Evolutionary conservation across 495 filamentous ascomycete genomes (phyloP).

Genomic region (Hypoxylon fuscum): DNA sequence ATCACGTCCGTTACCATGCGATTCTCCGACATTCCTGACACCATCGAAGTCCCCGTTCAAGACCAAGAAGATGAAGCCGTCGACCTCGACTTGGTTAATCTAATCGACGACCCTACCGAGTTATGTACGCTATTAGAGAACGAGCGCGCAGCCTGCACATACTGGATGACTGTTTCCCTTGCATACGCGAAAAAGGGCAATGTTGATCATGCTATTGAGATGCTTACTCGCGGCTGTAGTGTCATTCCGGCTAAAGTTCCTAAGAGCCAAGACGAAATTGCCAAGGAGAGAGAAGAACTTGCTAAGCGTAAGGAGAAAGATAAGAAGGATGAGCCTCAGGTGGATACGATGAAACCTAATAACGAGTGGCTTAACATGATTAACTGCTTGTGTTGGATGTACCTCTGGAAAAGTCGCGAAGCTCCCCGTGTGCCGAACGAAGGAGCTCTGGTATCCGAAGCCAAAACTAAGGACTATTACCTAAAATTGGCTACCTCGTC

Average conservation of each 20-base stretch:
- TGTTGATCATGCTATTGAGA: slow-evolving; percentile 92
- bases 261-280: too few species aligned
- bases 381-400: slow-evolving; percentile 89
- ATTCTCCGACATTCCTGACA: slow-evolving; percentile 87
- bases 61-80: slow-evolving; percentile 84
- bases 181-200: slow-evolving; percentile 97
- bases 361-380: slow-evolving; percentile 89
- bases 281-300: too few species aligned
- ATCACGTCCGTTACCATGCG: slow-evolving; percentile 55
- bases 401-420: slow-evolving; percentile 88
- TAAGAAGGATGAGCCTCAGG: too few species aligned
- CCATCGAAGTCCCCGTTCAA: slow-evolving; percentile 90
- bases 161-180: slow-evolving; percentile 95
- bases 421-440: slow-evolving; percentile 81
- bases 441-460: slow-evolving; percentile 67
- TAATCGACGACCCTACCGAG: slow-evolving; percentile 94
- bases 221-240: slow-evolving; percentile 81
- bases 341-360: too few species aligned
- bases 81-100: slow-evolving; percentile 88
- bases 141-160: slow-evolving; percentile 83
- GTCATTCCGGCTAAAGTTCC: slow-evolving; percentile 74
- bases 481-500: slow-evolving; percentile 88
- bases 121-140: slow-evolving; percentile 93
- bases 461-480: slow-evolving; percentile 90
- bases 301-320: too few species aligned